Base-by-base conservation (phyloP, 1,284 basidiomycete genomes). In the Singerocomus inundabilis region DNA sequence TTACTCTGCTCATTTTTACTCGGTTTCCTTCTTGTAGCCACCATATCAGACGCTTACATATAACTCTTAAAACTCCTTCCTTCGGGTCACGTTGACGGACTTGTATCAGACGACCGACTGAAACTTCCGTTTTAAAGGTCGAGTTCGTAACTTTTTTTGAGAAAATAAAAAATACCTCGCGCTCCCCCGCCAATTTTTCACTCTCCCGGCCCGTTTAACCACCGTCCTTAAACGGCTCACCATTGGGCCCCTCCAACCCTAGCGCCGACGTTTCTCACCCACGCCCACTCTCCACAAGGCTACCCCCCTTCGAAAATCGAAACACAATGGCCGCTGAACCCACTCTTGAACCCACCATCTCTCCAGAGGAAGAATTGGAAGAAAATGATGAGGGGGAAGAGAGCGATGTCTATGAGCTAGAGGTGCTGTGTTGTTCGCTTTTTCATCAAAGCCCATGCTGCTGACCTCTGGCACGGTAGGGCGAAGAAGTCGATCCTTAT, bases 351-450 rank as follows among this genome's bases (percentile, higher is more conserved):
- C 53, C 55, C 6, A 42, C 46, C 6, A 2, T 40, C 31, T 0
- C 1, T 3, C 15, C 1, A 4, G 40, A 53, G 26, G 51, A 57
- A 25, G 40, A 35, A 21, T 15, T 25, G 5, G 53, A 62, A 9
- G 54, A 55, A 24, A 5, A 5, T 16, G 46, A 54, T 5, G 56
- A 64, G 1, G 67, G 43, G 9, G 67, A 67, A 13, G 68, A 67
- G 32, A 68, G 64, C 30, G 64, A 66, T 25, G 16, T n/a, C 2
- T 66, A 70, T 41, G 67, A 63, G 0, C 2, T 52, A 21, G 62
- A 68, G 47, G 64, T 69, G 47, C 37, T 18, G 43, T 46, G 2
- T 36, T 24, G 4, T 44, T 44, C 31, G 25, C 34, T 30, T 49
- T 41, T 21, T 30, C 13, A 5, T 21, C 33, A n/a, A 32, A 30